phyloP scores from a whole-genome alignment of 257 asterid genomes.

The Nicotiana otophora region DNA sequence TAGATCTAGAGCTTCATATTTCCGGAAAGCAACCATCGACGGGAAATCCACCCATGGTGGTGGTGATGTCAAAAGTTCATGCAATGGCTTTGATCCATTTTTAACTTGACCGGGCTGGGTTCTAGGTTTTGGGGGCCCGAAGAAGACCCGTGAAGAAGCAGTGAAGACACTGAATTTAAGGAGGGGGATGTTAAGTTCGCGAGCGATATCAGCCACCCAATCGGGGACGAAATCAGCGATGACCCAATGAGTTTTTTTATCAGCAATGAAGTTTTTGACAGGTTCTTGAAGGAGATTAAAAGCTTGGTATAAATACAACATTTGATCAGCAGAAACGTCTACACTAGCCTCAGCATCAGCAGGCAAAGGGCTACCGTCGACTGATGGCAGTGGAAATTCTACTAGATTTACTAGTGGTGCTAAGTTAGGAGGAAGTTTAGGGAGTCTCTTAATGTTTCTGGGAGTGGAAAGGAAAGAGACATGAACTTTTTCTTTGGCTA shows the following conservation, averaged over 20 bases:
- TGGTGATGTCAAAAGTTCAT: neutral
- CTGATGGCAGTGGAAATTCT: slow-evolving; percentile 5
- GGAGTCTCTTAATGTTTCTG: slow-evolving; percentile 20
- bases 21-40: neutral
- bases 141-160: neutral
- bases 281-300: neutral
- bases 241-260: neutral
- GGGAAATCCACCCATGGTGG: slow-evolving; percentile 21
- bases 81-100: neutral
- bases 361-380: neutral
- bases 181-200: neutral
- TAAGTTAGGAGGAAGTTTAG: slow-evolving; percentile 9
- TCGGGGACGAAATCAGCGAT: neutral
- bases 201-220: neutral
- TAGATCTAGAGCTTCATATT: neutral
- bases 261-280: neutral
- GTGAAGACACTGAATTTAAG: neutral
- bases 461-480: slow-evolving; percentile 18
- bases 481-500: slow-evolving; percentile 14
- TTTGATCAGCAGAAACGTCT: neutral
- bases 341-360: neutral
- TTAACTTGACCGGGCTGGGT: neutral
- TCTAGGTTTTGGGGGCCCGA: neutral
- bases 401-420: slow-evolving; percentile 11
- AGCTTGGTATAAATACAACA: neutral